These are phyloP conservation scores for Saccharomycopsis oosterbeekiorum DNA, from an alignment of 805 yeast genomes.

Conservation along the genomic window DNA sequence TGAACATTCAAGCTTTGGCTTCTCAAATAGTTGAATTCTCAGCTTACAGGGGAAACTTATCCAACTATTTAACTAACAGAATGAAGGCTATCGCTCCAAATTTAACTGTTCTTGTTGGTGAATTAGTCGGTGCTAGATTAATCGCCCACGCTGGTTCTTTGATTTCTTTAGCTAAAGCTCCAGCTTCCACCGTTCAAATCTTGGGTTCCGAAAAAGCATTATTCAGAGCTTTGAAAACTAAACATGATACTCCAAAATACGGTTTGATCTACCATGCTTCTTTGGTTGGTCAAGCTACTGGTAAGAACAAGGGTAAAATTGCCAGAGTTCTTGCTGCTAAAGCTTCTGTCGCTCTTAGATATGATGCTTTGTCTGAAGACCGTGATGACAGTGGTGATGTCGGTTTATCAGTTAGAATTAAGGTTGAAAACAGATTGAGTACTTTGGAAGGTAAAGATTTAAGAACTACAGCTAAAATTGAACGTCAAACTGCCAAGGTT, in stretches of 20 bases:
- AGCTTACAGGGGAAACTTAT: constrained; percentile 91
- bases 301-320: constrained; percentile 97
- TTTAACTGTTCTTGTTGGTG: constrained; percentile 91
- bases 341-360: constrained; percentile 94
- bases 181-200: constrained; percentile 97
- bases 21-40: constrained; percentile 95
- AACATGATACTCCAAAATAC: constrained; percentile 97
- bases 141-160: constrained; percentile 96
- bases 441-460: constrained; percentile 94
- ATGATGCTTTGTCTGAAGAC: constrained; percentile 94
- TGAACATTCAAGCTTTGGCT: constrained; percentile 83
- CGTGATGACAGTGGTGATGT: constrained; percentile 92
- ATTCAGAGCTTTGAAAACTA: constrained; percentile 96
- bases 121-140: constrained; percentile 95
- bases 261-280: constrained; percentile 97
- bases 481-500: constrained; percentile 76
- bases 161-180: constrained; percentile 91
- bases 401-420: constrained; percentile 84
- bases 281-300: constrained; percentile 94
- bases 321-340: constrained; percentile 98
- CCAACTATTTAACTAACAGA: constrained; percentile 83
- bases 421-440: constrained; percentile 90
- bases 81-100: constrained; percentile 99
- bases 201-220: constrained; percentile 98
- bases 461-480: constrained; percentile 78